Evolutionary conservation across 176 grass and related monocot species (phyloP).

Genomic region (Poa annua): DNA sequence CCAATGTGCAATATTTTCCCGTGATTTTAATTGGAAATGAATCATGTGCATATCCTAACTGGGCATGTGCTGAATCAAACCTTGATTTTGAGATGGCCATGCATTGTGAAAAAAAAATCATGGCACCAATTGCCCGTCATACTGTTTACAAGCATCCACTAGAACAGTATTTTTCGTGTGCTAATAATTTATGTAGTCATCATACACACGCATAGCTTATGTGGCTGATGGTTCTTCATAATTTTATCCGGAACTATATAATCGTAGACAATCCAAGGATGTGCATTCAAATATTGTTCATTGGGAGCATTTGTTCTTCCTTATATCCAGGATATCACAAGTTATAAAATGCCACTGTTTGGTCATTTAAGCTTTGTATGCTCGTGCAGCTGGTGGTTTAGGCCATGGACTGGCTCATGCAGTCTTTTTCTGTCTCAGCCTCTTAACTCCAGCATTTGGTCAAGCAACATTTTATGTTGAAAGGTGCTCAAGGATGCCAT

Average conservation of each 20-base stretch:
- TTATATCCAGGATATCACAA: constrained; percentile 21
- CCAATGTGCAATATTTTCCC: neutral
- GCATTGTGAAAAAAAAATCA: neutral
- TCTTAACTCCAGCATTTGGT: constrained; percentile 93
- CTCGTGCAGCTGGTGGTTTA: constrained; percentile 89
- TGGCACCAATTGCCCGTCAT: neutral
- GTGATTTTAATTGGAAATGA: constrained; percentile 25
- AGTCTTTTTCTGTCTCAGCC: constrained; percentile 92
- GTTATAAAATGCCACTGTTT: constrained; percentile 10
- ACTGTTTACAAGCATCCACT: neutral
- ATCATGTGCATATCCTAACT: neutral
- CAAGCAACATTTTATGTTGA: constrained; percentile 87
- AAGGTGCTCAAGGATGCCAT: constrained; percentile 79
- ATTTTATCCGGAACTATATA: neutral
- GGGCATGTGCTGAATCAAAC: constrained; percentile 5
- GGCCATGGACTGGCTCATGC: constrained; percentile 92
- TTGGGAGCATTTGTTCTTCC: constrained; percentile 5
- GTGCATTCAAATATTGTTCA: constrained; percentile 2
- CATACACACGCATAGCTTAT: neutral
- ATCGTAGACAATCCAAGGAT: constrained; percentile 16
- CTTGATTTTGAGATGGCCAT: neutral
- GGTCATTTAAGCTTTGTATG: constrained; percentile 40
- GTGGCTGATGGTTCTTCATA: constrained; percentile 12
- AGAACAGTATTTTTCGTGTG: neutral
- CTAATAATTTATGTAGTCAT: neutral